Percentiles rank a stretch among this genome's conserved stretches.
Evolutionary conservation across 768 basidiomycete species (phyloP).

Genomic region (Leccinum aurantiacum): DNA sequence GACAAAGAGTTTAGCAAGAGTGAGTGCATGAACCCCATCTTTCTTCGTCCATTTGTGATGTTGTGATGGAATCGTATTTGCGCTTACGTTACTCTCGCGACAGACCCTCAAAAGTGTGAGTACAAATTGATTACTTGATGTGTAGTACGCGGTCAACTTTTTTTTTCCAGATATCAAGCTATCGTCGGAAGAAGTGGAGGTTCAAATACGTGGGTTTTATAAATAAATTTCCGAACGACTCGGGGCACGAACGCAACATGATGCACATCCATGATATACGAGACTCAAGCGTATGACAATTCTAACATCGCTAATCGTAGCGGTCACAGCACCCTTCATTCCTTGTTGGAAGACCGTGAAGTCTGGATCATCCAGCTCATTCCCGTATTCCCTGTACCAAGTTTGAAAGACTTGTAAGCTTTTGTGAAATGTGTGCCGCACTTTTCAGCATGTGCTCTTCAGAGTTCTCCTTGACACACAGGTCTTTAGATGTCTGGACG

Average conservation of each 20-base stretch:
- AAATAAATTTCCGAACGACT: conserved; percentile 14
- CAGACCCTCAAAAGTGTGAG: conserved; percentile 57
- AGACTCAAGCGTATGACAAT: neutral
- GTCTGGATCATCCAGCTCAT: neutral
- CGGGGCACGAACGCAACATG: neutral
- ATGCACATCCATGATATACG: neutral
- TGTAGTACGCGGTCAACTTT: conserved; percentile 11
- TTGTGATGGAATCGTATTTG: neutral
- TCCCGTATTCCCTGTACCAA: neutral
- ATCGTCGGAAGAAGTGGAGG: conserved; percentile 71
- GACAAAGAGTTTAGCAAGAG: conserved; percentile 88
- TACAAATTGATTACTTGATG: conserved; percentile 1
- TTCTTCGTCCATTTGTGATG: neutral
- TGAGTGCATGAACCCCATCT: conserved; percentile 33
- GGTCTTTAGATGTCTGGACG: neutral
- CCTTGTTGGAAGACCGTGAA: neutral
- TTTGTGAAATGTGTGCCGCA: neutral
- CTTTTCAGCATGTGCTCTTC: neutral
- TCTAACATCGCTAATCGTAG: neutral
- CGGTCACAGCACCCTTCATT: neutral
- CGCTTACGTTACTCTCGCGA: neutral
- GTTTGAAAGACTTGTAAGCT: neutral
- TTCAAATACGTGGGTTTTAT: conserved; percentile 66
- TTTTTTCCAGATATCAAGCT: conserved; percentile 70
- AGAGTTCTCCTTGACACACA: neutral